phyloP scores from a whole-genome alignment of 345 rosid species.

The Dimocarpus longan region DNA sequence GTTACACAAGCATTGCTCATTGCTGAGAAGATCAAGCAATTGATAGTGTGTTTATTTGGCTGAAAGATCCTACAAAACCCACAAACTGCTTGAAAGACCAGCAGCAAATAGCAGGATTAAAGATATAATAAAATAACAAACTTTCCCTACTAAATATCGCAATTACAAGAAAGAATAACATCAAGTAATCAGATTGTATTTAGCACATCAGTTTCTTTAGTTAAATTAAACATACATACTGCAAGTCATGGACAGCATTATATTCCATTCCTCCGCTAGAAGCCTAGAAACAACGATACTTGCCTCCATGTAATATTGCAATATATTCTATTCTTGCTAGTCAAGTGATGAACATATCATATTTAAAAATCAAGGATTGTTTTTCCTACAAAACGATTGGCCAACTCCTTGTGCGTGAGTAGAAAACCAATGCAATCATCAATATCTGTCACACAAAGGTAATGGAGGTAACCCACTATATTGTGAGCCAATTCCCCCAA shows the following conservation, averaged over 20 bases:
- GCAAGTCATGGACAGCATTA: not conserved
- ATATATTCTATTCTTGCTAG: slow-evolving; percentile 2
- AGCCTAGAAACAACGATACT: not conserved
- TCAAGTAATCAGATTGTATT: not conserved
- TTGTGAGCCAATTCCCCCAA: not conserved
- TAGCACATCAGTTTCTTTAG: not conserved
- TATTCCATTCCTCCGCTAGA: not conserved
- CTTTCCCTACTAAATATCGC: not conserved
- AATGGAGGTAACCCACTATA: not conserved
- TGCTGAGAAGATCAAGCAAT: slow-evolving; percentile 35
- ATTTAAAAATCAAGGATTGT: not conserved
- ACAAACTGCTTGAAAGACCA: slow-evolving; percentile 23
- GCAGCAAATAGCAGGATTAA: not conserved
- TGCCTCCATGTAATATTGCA: not conserved
- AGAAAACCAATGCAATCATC: not conserved
- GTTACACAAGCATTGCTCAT: slow-evolving; percentile 44
- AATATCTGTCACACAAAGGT: not conserved
- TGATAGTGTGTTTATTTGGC: slow-evolving; percentile 26
- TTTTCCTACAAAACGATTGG: not conserved
- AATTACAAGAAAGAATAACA: not conserved
- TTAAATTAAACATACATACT: not conserved
- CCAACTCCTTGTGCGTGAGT: not conserved
- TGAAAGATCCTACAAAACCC: slow-evolving; percentile 34
- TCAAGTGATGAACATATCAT: slow-evolving; percentile 12
- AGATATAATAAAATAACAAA: not conserved